These are phyloP conservation scores for Staphylotrichum tortipilum DNA, from an alignment of 495 filamentous ascomycete genomes.

Conservation along the genomic window DNA sequence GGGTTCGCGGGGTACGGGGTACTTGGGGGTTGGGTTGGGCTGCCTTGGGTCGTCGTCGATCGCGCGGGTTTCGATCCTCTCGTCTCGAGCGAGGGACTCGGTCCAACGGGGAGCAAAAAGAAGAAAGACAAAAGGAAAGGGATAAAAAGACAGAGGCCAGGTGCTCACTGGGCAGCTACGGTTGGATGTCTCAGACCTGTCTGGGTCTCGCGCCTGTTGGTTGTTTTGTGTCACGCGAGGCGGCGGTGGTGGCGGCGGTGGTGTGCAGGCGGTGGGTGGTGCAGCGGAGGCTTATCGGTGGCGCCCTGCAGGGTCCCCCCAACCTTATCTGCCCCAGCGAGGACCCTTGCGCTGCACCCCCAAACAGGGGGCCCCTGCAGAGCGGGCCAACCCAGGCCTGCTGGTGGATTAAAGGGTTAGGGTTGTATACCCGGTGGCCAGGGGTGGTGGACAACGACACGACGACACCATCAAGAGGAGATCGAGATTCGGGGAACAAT, in stretches of 20 bases:
- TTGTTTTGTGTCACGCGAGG: constrained; percentile 6
- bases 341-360: constrained; percentile 2
- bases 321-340: background rate
- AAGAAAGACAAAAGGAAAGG: background rate
- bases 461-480: too few relatives aligned
- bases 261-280: background rate
- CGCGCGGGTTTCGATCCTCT: too few relatives aligned
- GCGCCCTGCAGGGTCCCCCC: background rate
- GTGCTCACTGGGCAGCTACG: background rate
- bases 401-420: too few relatives aligned
- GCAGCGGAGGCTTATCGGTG: background rate
- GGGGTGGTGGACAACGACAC: too few relatives aligned
- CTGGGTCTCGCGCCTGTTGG: background rate
- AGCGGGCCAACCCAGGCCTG: background rate
- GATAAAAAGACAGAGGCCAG: background rate
- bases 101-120: background rate
- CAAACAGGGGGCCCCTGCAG: background rate
- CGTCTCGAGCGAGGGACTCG: too few relatives aligned
- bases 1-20: background rate
- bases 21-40: background rate
- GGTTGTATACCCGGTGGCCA: too few relatives aligned
- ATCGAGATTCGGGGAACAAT: too few relatives aligned
- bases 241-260: constrained; percentile 1
- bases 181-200: background rate
- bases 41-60: background rate